Percentiles rank a stretch among this genome's conserved stretches.
These are phyloP conservation scores for Russula sp. DNA, from an alignment of 768 basidiomycete genomes.

Conservation along the genomic window DNA sequence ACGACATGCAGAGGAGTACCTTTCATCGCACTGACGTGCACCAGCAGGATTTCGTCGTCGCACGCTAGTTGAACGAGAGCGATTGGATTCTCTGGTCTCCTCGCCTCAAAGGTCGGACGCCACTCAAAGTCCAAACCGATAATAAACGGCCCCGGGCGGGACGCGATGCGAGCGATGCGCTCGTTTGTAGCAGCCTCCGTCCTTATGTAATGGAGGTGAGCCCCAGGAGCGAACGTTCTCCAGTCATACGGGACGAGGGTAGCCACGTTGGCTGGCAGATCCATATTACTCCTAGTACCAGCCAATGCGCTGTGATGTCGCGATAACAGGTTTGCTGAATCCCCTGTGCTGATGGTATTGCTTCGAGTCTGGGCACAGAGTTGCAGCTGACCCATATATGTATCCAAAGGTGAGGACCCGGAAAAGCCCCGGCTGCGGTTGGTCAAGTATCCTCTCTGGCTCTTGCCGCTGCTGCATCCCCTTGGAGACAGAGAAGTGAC, in stretches of 20 bases:
- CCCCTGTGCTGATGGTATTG: no score
- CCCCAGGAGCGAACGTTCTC: neutral
- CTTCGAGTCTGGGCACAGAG: neutral
- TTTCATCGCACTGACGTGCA: conserved; percentile 59
- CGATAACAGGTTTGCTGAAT: neutral
- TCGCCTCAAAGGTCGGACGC: conserved; percentile 54
- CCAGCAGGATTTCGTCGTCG: conserved; percentile 44
- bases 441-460: neutral
- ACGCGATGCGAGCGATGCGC: conserved; percentile 2
- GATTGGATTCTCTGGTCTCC: conserved; percentile 53
- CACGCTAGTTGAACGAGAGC: conserved; percentile 70
- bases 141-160: neutral
- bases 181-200: conserved; percentile 12
- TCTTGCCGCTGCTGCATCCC: neutral
- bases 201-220: conserved; percentile 18
- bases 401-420: neutral
- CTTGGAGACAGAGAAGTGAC: neutral
- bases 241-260: conserved; percentile 1
- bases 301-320: neutral
- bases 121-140: conserved; percentile 77
- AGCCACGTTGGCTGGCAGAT: neutral
- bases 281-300: neutral
- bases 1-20: conserved; percentile 24
- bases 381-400: neutral
- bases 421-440: neutral